Evolutionary conservation across 768 basidiomycete species (phyloP), one percentile per base, ranked within the genome.

Genomic region (Lactarius sp.): DNA sequence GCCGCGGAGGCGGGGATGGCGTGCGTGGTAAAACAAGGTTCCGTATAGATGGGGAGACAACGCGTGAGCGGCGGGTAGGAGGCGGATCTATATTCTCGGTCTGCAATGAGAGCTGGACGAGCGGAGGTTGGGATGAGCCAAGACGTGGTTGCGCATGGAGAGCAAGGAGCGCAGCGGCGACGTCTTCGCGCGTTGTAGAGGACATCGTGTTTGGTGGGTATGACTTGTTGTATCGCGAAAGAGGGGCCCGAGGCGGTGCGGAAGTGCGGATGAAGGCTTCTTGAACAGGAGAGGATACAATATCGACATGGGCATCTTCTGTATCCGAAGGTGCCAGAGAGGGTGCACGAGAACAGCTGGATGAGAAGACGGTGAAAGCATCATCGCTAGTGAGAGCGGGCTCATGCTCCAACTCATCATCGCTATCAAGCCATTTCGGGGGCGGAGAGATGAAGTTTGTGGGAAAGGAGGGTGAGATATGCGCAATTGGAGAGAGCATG

Each of bases 371-470:
- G 37, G 66, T 53, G 56, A 67, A 34, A 33, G 65, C 67, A 42
- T 66, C 67, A 20, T 68, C 67, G 52, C 67, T 68, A 16, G 44
- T 66, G 22, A 66, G 58, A 20, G 67, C 66, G 7, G 66, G 67
- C 44, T 63, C 67, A 13, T 53, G 61, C 39, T 68, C 66, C 9
- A 65, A 50, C 27, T 65, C 66, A 58, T 66, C 67, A 18, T 66
- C 65, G 27, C 27, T 27, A 27, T 27, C 56, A n/a, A 60, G 60
- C 58, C 66, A 60, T 54, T 59, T 65, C 41, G 51, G 33, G 7
- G 31, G 60, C 20, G 64, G 54, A 53, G 57, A 56, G n/a, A 51
- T n/a, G 56, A 55, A 60, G 18, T 18, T 4, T 6, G 57, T 18
- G n/a, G 51, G 37, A 37, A 47, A 52, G 59, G 54, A 52, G 27